Evolutionary conservation across 352 stramenopile genomes (phyloP), one percentile per base, ranked within the genome.

Genomic region (Phytopythium litorale): DNA sequence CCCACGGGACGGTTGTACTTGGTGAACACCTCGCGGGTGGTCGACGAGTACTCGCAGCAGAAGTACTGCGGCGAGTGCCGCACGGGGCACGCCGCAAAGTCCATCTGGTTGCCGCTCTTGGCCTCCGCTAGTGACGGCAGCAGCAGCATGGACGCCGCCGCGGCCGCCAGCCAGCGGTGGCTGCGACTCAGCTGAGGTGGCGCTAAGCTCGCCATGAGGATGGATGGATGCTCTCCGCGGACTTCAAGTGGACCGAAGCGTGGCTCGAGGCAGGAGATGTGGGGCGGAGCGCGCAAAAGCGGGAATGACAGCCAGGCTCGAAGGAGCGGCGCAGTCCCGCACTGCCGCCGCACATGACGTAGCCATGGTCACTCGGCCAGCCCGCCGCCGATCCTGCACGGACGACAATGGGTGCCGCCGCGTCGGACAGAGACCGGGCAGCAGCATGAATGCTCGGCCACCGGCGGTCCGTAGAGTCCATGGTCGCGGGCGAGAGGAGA

Each of bases 71-170:
- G 69, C 50, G 21, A 57, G 58, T 80, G 70, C 37, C 58, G 63
- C n/a, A 78, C 56, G 13, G 66, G 69, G 63, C 72, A 80, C 19
- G 72, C 72, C 23, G 54, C 68, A n/a, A 69, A 75, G 58, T 68
- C 64, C 60, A 65, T 68, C 64, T 70, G 58, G 40, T 76, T 16
- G 35, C 58, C 68, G 37, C 32, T 64, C 54, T 60, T 56, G 30
- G 19, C 53, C 58, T 37, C 28, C 33, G 52, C 52, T 2, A 30
- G 51, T 51, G 40, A 55, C 38, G 37, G 38, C 35, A 42, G 54
- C 54, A 51, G 18, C 35, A 35, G 11, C 21, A 51, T 4, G 4
- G 25, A 9, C n/a, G 18, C 19, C n/a, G 19, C 12, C 11, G 38
- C 21, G n/a, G 23, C 38, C 5, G 40, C 38, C 23, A 50, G 35